A percentile compares a stretch with the other conserved stretches of the same genome.
These are phyloP conservation scores for Astrephomene gubernaculifera DNA, from an alignment of 139 green algal genomes.

Conservation along the genomic window DNA sequence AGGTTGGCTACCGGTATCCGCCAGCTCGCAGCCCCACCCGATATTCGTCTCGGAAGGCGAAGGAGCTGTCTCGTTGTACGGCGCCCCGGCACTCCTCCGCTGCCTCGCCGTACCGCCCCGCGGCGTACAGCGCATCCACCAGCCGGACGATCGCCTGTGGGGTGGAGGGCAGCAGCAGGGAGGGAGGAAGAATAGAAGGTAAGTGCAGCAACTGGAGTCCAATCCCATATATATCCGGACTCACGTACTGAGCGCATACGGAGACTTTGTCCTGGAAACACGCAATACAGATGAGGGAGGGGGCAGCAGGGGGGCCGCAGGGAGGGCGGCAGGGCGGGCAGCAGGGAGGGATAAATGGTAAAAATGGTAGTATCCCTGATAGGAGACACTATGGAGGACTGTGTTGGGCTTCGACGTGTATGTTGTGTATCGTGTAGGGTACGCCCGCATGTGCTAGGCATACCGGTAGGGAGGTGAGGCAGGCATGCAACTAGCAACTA, in stretches of 20 bases:
- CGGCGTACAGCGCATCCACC: conserved; percentile 62
- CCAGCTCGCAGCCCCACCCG: neutral
- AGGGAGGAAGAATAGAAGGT: neutral
- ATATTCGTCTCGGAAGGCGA: conserved; percentile 2
- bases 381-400: neutral
- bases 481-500: neutral
- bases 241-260: neutral
- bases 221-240: neutral
- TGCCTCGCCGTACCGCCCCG: conserved; percentile 49
- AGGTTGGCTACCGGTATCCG: neutral
- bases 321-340: neutral
- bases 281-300: neutral
- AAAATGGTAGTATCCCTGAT: no score
- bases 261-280: neutral
- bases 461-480: neutral
- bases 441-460: neutral
- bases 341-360: neutral
- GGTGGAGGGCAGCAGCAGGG: neutral
- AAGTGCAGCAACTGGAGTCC: neutral
- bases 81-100: conserved; percentile 6
- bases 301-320: neutral
- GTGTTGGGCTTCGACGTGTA: neutral
- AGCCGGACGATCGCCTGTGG: conserved; percentile 60
- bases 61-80: conserved; percentile 2
- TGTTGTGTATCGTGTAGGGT: neutral